Evolutionary conservation across 805 yeast genomes (phyloP), one percentile per base, ranked within the genome.

Genomic region (Dipodascus albidus): DNA sequence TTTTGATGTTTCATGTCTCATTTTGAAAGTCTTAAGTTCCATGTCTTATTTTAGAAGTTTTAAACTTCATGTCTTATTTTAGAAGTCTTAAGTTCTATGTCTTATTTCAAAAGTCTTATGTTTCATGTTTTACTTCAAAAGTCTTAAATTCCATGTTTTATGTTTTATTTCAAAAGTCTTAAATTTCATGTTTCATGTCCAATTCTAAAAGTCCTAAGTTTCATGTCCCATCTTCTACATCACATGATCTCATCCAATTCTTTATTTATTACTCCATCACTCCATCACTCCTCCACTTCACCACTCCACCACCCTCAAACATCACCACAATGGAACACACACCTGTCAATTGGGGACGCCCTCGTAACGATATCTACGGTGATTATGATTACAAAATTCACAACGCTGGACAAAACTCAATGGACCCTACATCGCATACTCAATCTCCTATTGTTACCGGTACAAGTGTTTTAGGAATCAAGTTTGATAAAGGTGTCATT

Each of bases 371-470:
- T 48, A 76, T 82, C 1, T 93, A 93, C 64, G 99, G 99, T 17
- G 67, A 73, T 4, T 93, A 90, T 72, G 86, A 68, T 58, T 47
- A 54, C 23, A 55, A 58, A 42, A 63, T 85, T 67, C 75, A 75
- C 53, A 69, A 77, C 50, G 91, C 90, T 62, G 49, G 49, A 9
- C n/a, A 21, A 17, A 47, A 47, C 22, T 58, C 68, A 48, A 77
- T 81, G 65, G 44, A 38, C 44, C 96, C 97, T 27, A 78, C 75
- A 53, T 80, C 82, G 82, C 83, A 87, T 68, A 91, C 99, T 1
- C 96, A 87, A 67, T 88, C 83, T 65, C 99, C 99, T 50, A 85
- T 87, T 60, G 87, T 93, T 56, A 93, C 99, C 14, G 98, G 99
- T 65, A 87, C 98, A 0, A 88, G 96, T 35, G 99, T 93, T 21